Percentiles rank a stretch among this genome's conserved stretches.
phyloP scores from a whole-genome alignment of 148 eudicot genomes.

The Rhododendron ovatum region DNA sequence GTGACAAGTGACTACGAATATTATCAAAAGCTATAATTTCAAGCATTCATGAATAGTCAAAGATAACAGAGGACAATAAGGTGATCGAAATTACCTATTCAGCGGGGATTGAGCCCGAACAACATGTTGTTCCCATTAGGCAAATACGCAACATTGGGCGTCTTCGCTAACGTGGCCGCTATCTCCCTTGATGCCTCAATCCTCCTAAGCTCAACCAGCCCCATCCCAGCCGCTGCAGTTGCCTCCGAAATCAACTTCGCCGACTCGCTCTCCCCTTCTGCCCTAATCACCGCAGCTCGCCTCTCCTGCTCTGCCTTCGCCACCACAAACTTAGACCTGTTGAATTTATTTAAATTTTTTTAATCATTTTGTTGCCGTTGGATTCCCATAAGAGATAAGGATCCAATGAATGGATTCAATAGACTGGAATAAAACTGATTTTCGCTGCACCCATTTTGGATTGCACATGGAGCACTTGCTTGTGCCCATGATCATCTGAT shows the following conservation, averaged over 20 bases:
- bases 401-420: neutral
- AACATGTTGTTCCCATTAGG: constrained; percentile 72
- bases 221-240: constrained; percentile 77
- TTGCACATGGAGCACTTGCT: neutral
- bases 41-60: neutral
- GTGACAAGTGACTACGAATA: neutral
- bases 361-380: neutral
- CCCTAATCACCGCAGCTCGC: constrained; percentile 90
- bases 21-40: neutral
- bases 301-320: constrained; percentile 94
- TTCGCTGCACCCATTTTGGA: neutral
- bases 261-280: constrained; percentile 96
- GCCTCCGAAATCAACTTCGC: constrained; percentile 96
- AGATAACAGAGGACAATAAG: neutral
- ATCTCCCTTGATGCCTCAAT: constrained; percentile 96
- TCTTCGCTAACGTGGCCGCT: constrained; percentile 60
- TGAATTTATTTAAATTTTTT: neutral
- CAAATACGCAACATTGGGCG: constrained; percentile 64
- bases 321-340: constrained; percentile 71
- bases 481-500: neutral
- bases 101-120: constrained; percentile 57
- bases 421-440: neutral
- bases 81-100: constrained; percentile 20
- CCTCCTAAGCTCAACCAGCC: constrained; percentile 91
- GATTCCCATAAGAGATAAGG: neutral